Base-by-base conservation (phyloP, 2,329 filamentous ascomycete genomes). In the Diaporthe nobilis region DNA sequence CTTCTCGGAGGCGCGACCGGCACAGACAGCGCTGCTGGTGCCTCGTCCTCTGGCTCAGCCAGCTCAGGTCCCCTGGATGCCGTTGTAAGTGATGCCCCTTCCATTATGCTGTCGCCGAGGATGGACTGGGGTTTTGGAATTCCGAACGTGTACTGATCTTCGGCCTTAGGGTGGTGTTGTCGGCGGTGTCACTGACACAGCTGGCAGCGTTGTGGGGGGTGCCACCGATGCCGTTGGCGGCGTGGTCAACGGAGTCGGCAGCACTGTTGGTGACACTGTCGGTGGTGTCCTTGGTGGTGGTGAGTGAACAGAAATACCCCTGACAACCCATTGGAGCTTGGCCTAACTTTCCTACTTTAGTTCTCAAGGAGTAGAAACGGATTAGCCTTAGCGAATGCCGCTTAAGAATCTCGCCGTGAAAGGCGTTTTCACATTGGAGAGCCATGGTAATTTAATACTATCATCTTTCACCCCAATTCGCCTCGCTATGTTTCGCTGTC, bases 401-500 rank as follows among this genome's bases (percentile, higher is more conserved):
- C 28, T 28, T 7, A 39, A 25, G n/a, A 42, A 42, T 42, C 34
- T 70, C 15, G 47, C 31, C 34, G 15, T 70, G n/a, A 55, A 42
- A 5, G 49, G 25, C 34, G 37, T 12, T 55, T 53, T 70, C 65
- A 70, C 49, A 25, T 70, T 70, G n/a, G 34, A 12, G 49, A 34
- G 25, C 22, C 34, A 55, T 22, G 22, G 44, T 67, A 17, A 51
- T 55, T 42, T 49, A 39, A 42, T 53, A 53, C 31, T 39, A 42
- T 70, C 34, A 47, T 61, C 34, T 65, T 28, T 73, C 58, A 63
- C 71, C 65, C 71, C 58, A 65, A 65, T 61, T 73, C 58, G 58
- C 71, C 71, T 73, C 71, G 58, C 71, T 73, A 73, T 73, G 71
- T 73, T 55, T 65, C 51, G 71, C 34, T 72, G 71, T 51, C 31